Base-by-base conservation (phyloP, 495 filamentous ascomycete species). In the Penicillium ucsense region DNA sequence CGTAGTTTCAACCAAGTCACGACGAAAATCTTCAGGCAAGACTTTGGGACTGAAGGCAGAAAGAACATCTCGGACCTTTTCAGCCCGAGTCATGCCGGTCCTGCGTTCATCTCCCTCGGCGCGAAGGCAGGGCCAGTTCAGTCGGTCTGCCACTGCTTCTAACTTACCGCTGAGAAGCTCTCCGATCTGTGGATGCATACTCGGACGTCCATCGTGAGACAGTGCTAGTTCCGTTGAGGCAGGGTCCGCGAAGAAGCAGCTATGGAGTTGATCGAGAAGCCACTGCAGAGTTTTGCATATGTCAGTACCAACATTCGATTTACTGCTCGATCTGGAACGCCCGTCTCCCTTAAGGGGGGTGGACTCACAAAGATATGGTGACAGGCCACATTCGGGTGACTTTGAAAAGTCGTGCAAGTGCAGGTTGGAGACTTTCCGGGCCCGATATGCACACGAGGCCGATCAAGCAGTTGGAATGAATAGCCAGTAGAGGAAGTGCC, bases 61-160 rank as follows among this genome's bases (percentile, higher is more conserved):
- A 41, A 79, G 54, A 10, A 79, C 68, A 48, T 79, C 75, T 39
- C 65, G 62, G 3, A 73, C 62, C 43, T 65, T 67, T 29, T 74
- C 60, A 29, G 57, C 57, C 6, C 70, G 68, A 20, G 61, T 66
- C 61, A 71, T 65, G 3, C 62, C 63, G 8, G 45, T 40, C 4
- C 35, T 45, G 38, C 45, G 44, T 10, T 57, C 56, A 12, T 60
- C 52, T 4, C 42, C 53, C 42, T 62, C 62, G 4, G 49, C 55
- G 12, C 57, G 57, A 29, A 63, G 38, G 49, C 58, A 71, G 38
- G 60, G 64, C 67, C 70, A 75, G 35, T 60, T 52, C 11, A 75
- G 53, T 8, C 55, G 59, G 0, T 65, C 52, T 8, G 71, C 71
- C 10, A 75, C 59, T 0, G 51, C 55, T 12, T 67, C 58, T 20